Conservation (phyloP, 2,329 filamentous ascomycete species). For the Fusarium concolor region DNA sequence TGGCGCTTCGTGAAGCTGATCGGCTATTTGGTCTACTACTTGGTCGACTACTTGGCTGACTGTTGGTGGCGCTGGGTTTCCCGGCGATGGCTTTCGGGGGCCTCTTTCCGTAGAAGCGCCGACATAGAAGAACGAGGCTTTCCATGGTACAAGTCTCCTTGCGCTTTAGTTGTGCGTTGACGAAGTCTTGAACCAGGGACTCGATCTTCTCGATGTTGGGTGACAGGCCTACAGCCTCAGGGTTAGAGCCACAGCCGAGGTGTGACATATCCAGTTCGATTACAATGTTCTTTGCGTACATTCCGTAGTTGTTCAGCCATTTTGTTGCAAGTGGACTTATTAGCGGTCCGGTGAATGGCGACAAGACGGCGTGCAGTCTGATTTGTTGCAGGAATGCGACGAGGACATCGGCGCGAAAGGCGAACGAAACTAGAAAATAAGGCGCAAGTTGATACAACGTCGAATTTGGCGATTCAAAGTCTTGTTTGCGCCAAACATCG, state of each 20-base stretch:
- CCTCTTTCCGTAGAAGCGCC: slow-evolving; percentile 50
- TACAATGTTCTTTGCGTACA: slow-evolving; percentile 52
- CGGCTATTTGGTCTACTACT: slow-evolving; percentile 20
- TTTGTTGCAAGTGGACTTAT: slow-evolving; percentile 52
- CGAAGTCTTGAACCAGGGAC: slow-evolving; percentile 46
- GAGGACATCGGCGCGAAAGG: slow-evolving; percentile 54
- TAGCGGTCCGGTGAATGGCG: slow-evolving; percentile 50
- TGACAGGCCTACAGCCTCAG: slow-evolving; percentile 40
- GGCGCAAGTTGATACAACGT: slow-evolving; percentile 42
- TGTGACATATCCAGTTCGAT: slow-evolving; percentile 57
- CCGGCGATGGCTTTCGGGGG: neutral
- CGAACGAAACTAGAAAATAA: slow-evolving; percentile 50
- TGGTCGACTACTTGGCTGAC: slow-evolving; percentile 26
- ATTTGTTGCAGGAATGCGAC: slow-evolving; percentile 50
- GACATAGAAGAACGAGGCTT: slow-evolving; percentile 51
- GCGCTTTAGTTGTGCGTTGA: slow-evolving; percentile 42
- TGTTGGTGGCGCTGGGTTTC: slow-evolving; percentile 13
- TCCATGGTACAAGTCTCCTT: slow-evolving; percentile 40
- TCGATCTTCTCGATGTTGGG: slow-evolving; percentile 45
- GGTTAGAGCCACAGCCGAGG: slow-evolving; percentile 49
- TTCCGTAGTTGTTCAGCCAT: slow-evolving; percentile 52
- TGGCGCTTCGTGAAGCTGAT: slow-evolving; percentile 16
- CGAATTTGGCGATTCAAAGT: slow-evolving; percentile 48
- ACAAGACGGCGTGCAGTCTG: slow-evolving; percentile 55
- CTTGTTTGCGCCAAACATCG: slow-evolving; percentile 51